These are phyloP conservation scores for Pichia cactophila DNA, from an alignment of 1,139 yeast species.

Conservation along the genomic window DNA sequence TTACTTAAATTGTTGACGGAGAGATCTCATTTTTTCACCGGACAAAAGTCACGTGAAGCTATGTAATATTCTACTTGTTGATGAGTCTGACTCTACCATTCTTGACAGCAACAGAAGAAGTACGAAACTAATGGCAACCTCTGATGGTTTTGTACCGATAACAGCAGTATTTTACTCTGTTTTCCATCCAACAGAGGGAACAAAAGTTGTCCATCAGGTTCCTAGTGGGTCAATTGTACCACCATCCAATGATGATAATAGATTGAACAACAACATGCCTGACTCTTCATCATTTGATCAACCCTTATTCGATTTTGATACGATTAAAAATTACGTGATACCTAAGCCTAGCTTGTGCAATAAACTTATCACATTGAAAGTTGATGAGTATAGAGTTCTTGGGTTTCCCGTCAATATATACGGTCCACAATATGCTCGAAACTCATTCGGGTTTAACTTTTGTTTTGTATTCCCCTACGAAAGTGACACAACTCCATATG, in stretches of 20 bases:
- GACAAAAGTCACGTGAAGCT: too few species aligned
- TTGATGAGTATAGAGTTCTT: conserved; percentile 61
- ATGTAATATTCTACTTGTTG: too few species aligned
- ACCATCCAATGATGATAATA: conserved; percentile 22
- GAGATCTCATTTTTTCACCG: too few species aligned
- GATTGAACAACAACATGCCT: conserved; percentile 12
- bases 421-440: conserved; percentile 71
- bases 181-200: conserved; percentile 93
- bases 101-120: too few species aligned
- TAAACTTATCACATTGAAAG: conserved; percentile 64
- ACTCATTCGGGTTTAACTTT: conserved; percentile 86
- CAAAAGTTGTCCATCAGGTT: conserved; percentile 88
- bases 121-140: conserved; percentile 15
- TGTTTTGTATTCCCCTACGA: conserved; percentile 85
- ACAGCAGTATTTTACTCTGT: conserved; percentile 82
- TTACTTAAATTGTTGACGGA: too few species aligned
- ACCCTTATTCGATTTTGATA: conserved; percentile 69
- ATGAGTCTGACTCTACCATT: too few species aligned
- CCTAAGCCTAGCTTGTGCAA: conserved; percentile 93
- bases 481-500: conserved; percentile 79
- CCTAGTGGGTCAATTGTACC: conserved; percentile 56
- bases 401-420: conserved; percentile 90
- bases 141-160: conserved; percentile 69
- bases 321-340: conserved; percentile 80
- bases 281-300: conserved; percentile 32